Evolutionary conservation across 768 basidiomycete genomes (phyloP), one percentile per base, ranked within the genome.

Genomic region (Calocera cornea): DNA sequence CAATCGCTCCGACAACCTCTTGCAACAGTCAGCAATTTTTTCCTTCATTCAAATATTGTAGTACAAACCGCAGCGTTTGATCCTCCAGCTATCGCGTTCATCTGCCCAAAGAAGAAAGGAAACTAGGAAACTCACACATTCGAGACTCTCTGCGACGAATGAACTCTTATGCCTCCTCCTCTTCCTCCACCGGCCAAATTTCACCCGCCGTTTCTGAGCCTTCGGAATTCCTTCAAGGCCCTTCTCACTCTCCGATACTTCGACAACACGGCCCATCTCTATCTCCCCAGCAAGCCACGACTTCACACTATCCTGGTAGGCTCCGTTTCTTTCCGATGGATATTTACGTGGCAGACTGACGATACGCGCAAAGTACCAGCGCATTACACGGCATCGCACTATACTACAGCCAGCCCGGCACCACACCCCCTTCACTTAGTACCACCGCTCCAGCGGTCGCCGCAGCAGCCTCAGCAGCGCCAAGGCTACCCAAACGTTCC

Each of bases 1-100:
- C 71, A 92, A 90, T 12, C 81, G 92, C 34, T 90, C 93, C 76
- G 93, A 95, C 72, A 95, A 95, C 71, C 81, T 95, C 17, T 86
- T 83, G 71, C 83, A 83, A 70, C 83, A 83, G 83, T 83, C 70
- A 78, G 82, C 80, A 24, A 22, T 44, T 29, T 47, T 60, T 33
- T 27, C 54, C 54, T 47, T 47, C 44, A 10, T 60, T 10, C 7
- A 47, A 19, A 19, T 17, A 16, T 33, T 22, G 27, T 16, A 60
- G 27, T 22, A 29, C 16, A 3, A 22, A 27, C 54, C 27, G 5
- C 22, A 60, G 5, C 24, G 7, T 24, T 27, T 33, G 31, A 60
- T 29, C 27, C 31, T 33, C 54, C 54, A 60, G 54, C 54, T 60
- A 60, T 19, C 54, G 54, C 19, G 54, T 60, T 16, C 54, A 60